Base-by-base conservation (phyloP, 768 basidiomycete species). In the Sarcodon sp. region DNA sequence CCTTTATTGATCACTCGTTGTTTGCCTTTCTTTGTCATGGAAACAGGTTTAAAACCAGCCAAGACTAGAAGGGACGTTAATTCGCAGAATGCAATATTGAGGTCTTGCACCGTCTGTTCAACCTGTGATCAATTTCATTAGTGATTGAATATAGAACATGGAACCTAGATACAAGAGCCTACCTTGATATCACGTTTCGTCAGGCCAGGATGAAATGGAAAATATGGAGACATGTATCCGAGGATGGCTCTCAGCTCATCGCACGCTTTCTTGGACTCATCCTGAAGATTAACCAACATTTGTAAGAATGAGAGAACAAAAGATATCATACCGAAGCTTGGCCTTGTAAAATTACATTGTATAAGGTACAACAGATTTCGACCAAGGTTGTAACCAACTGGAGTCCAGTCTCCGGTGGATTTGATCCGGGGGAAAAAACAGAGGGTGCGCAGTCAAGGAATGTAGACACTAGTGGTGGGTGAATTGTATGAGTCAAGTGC, bases 371-470 rank as follows among this genome's bases (percentile, higher is more conserved):
- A 18, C 72, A 67, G 52, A 90, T 77, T 50, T 71, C 69, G 31
- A 69, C 68, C 5, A 82, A 70, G 1, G 73, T 71, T n/a, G 73
- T 50, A 12, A 89, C 65, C 48, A 80, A 67, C 50, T 77, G 73
- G 13, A 79, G 61, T 50, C 86, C 81, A 2, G 71, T 72, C 50
- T 81, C 80, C 10, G 75, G 61, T 2, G 79, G 75, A 32, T 57
- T 70, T n/a, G 65, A 65, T 53, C 72, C 74, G 0, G 87, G 83
- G 3, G 80, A 73, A 64, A 94, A 93, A 1, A 85, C 86, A 11
- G 75, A 59, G 1, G 93, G 88, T 4, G 89, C 88, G 53, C 79
- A 78, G 61, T 98, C 93, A 16, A 98, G 75, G 64, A 90, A 88
- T 1, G 86, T 81, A 16, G 89, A 81, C 2, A 90, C 66, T 9